phyloP scores from a whole-genome alignment of 345 rosid genomes.

The Syzygium aqueum region DNA sequence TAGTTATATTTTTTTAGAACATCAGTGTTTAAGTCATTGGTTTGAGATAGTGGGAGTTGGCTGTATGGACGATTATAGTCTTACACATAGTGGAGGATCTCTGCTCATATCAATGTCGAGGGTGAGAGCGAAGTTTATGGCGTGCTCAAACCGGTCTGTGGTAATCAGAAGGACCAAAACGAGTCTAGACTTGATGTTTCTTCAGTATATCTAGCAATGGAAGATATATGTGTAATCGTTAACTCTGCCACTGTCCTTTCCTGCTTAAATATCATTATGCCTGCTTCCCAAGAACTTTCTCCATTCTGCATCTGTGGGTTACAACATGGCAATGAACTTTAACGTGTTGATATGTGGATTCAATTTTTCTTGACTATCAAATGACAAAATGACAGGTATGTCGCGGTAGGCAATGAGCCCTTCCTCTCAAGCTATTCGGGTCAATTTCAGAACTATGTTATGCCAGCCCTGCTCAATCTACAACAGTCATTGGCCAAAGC shows the following conservation, averaged over 20 bases:
- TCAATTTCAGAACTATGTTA: slow-evolving; percentile 60
- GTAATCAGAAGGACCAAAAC: background rate
- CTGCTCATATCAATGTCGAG: background rate
- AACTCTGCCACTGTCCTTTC: background rate
- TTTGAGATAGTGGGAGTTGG: background rate
- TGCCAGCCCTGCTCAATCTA: slow-evolving; percentile 74
- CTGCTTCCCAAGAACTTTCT: background rate
- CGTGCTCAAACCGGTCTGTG: background rate
- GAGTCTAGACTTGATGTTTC: background rate
- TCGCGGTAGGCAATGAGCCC: slow-evolving; percentile 96
- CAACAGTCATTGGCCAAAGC: slow-evolving; percentile 76
- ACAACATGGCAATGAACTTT: background rate
- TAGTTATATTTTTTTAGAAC: background rate
- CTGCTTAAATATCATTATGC: background rate
- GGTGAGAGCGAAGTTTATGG: background rate
- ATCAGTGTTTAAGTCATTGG: background rate
- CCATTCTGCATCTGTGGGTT: background rate
- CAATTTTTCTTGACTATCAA: background rate
- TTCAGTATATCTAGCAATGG: background rate
- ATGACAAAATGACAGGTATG: slow-evolving; percentile 39
- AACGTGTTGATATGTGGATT: background rate
- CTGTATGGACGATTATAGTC: background rate
- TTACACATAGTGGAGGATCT: background rate
- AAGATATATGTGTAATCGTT: background rate
- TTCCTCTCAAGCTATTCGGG: slow-evolving; percentile 65